Conservation (phyloP, 805 yeast species). For the Teunomyces atbi region DNA sequence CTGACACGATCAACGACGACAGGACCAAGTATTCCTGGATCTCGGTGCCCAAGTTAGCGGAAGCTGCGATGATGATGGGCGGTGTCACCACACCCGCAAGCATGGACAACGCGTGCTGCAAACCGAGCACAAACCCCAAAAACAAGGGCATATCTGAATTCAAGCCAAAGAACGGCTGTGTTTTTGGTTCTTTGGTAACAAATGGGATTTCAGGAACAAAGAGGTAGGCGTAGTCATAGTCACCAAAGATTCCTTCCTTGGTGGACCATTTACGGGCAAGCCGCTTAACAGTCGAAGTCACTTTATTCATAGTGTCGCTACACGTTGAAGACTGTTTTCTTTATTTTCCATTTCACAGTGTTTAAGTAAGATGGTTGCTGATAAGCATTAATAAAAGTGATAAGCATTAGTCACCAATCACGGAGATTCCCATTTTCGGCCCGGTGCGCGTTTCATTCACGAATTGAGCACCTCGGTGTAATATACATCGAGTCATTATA, state of each 20-base stretch:
- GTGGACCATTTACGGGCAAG: conserved; percentile 57
- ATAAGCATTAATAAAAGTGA: not conserved
- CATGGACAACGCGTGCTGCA: conserved; percentile 89
- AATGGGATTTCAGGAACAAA: conserved; percentile 84
- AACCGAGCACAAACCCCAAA: conserved; percentile 73
- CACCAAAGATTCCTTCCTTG: conserved; percentile 80
- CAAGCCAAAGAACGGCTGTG: conserved; percentile 82
- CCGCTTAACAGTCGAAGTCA: conserved; percentile 14
- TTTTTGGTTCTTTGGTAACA: conserved; percentile 39
- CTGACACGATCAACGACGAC: conserved; percentile 38
- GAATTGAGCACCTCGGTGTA: not conserved
- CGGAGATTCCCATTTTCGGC: not conserved
- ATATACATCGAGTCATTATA: not conserved
- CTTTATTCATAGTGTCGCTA: too few relatives aligned
- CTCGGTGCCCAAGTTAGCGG: conserved; percentile 55
- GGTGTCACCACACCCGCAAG: conserved; percentile 89
- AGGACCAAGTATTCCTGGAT: conserved; percentile 38
- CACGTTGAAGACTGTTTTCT: not conserved
- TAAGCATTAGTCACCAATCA: not conserved
- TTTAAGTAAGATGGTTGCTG: not conserved
- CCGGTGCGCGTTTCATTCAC: not conserved
- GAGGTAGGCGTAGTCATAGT: conserved; percentile 75
- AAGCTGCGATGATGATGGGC: conserved; percentile 65
- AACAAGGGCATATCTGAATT: conserved; percentile 79
- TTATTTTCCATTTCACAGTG: not conserved